Conservation (phyloP, 371 early-diverging fungal species). For the Choanephora cucurbitarum region DNA sequence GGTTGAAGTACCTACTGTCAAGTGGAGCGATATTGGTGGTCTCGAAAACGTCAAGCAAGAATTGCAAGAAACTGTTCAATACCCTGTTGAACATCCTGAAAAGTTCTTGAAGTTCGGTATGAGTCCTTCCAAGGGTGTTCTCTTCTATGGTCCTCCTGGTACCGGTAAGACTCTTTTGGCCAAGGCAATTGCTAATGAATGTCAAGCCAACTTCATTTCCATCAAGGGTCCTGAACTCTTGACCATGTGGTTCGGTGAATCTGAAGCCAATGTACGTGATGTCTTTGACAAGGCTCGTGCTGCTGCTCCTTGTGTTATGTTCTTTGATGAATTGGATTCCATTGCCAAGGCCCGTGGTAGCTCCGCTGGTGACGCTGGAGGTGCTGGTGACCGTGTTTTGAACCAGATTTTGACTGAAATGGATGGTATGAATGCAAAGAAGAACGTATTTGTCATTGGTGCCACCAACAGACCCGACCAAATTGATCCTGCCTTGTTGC, state of each 20-base stretch:
- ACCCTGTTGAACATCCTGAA: conserved; percentile 99
- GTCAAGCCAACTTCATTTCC: conserved; percentile 99
- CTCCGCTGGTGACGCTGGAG: conserved; percentile 88
- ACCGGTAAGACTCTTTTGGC: conserved; percentile 99
- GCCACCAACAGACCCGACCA: conserved; percentile 90
- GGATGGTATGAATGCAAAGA: conserved; percentile 99
- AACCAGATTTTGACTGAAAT: conserved; percentile 99
- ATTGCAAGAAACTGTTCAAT: conserved; percentile 99
- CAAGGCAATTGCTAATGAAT: conserved; percentile 99
- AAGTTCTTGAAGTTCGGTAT: conserved; percentile 99
- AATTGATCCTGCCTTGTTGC: conserved; percentile 36
- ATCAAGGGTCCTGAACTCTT: conserved; percentile 99
- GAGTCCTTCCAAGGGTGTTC: conserved; percentile 99
- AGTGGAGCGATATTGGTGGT: conserved; percentile 99
- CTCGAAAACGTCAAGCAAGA: conserved; percentile 99
- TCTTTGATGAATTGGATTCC: conserved; percentile 99
- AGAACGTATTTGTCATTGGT: conserved; percentile 98
- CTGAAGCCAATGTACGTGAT: conserved; percentile 99
- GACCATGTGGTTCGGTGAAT: conserved; percentile 99
- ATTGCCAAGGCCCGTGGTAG: conserved; percentile 97
- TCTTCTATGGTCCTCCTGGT: conserved; percentile 99
- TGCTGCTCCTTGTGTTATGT: conserved; percentile 99
- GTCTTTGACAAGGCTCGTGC: conserved; percentile 99
- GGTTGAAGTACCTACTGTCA: conserved; percentile 98
- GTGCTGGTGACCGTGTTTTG: conserved; percentile 98